These are phyloP conservation scores for Eucalyptus cloeziana DNA, from an alignment of 345 rosid genomes.

Conservation along the genomic window DNA sequence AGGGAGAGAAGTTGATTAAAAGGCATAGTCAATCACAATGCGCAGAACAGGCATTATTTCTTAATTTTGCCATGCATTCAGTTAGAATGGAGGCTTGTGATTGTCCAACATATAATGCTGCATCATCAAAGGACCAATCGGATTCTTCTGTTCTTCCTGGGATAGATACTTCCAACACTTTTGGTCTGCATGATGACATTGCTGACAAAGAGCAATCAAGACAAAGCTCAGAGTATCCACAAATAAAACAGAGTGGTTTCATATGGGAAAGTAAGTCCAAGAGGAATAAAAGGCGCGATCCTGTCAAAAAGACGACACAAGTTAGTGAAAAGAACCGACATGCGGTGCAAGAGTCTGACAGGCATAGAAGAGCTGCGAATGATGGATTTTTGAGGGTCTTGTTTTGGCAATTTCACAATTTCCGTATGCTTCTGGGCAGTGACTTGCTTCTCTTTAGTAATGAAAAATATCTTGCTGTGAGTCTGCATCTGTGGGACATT, in stretches of 20 bases:
- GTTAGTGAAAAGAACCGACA: slow-evolving; percentile 66
- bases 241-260: slow-evolving; percentile 38
- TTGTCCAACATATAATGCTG: slow-evolving; percentile 50
- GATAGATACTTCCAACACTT: slow-evolving; percentile 20
- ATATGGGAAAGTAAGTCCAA: slow-evolving; percentile 48
- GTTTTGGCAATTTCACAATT: slow-evolving; percentile 97
- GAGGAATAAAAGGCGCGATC: slow-evolving; percentile 38
- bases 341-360: slow-evolving; percentile 75
- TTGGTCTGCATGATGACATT: slow-evolving; percentile 26
- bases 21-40: slow-evolving; percentile 80
- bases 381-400: slow-evolving; percentile 76
- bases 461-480: slow-evolving; percentile 88
- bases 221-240: slow-evolving; percentile 27
- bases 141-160: slow-evolving; percentile 55
- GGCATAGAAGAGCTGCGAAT: slow-evolving; percentile 49
- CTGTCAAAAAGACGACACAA: slow-evolving; percentile 44
- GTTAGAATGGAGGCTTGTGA: slow-evolving; percentile 99
- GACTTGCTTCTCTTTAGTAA: slow-evolving; percentile 91
- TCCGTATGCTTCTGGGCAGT: slow-evolving; percentile 91
- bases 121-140: slow-evolving; percentile 27
- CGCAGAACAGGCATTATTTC: slow-evolving; percentile 73
- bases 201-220: slow-evolving; percentile 26
- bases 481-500: slow-evolving; percentile 91
- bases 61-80: slow-evolving; percentile 97
- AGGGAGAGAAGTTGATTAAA: slow-evolving; percentile 78